phyloP scores from a whole-genome alignment of 768 basidiomycete genomes.

The Suillus alpinus region DNA sequence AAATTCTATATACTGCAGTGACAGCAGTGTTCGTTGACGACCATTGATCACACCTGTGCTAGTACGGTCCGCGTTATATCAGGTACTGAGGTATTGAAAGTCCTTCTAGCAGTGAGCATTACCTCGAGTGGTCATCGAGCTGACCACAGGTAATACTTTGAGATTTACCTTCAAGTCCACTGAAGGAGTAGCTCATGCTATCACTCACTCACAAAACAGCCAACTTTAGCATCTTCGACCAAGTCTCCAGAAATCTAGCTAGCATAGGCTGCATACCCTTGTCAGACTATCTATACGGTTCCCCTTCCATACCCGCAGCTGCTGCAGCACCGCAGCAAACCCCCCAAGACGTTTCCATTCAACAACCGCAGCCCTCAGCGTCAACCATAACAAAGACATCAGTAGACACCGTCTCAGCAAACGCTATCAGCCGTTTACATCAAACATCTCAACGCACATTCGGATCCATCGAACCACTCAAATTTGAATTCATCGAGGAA shows the following conservation, averaged over 20 bases:
- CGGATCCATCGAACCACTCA: conserved; percentile 38
- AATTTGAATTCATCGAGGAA: conserved; percentile 48
- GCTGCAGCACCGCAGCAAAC: not conserved
- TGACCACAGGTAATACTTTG: too few species aligned
- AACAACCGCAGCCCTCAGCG: conserved; percentile 8
- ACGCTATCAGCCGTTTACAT: conserved; percentile 35
- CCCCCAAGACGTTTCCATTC: not conserved
- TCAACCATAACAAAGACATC: not conserved
- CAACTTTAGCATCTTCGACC: conserved; percentile 10
- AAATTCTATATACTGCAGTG: too few species aligned
- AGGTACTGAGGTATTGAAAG: too few species aligned
- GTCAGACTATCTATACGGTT: conserved; percentile 22
- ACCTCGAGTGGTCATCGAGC: too few species aligned
- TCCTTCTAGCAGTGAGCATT: too few species aligned
- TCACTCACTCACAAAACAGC: not conserved
- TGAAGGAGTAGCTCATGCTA: not conserved
- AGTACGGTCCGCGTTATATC: too few species aligned
- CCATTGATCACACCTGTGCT: too few species aligned
- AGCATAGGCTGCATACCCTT: conserved; percentile 26
- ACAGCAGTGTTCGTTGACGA: too few species aligned
- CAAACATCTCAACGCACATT: conserved; percentile 41
- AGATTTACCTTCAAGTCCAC: too few species aligned
- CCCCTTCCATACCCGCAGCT: not conserved
- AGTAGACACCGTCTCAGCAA: conserved; percentile 10
- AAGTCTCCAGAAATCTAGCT: conserved; percentile 23